These are phyloP conservation scores for Polygonum aviculare DNA, from an alignment of 148 eudicot genomes.

Conservation along the genomic window DNA sequence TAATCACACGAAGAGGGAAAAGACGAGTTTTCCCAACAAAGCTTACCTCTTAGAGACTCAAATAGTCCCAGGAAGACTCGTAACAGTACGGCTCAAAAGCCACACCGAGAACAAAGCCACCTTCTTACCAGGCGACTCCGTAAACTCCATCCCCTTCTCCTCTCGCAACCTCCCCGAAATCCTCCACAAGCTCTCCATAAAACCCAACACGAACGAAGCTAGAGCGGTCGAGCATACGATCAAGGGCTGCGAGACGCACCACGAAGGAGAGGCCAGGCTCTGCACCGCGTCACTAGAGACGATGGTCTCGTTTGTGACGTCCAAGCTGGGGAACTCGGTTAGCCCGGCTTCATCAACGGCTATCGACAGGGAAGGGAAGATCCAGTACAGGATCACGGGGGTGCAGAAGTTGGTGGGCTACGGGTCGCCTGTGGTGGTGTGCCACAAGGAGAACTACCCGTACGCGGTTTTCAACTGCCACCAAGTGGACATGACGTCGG, in stretches of 20 bases:
- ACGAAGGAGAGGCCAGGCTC: background rate
- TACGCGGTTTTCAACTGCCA: conserved; percentile 43
- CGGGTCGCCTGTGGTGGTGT: conserved; percentile 13
- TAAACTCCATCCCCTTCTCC: conserved; percentile 21
- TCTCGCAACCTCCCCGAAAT: conserved; percentile 17
- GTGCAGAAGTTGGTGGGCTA: conserved; percentile 12
- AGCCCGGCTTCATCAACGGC: conserved; percentile 13
- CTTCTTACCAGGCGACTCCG: conserved; percentile 21
- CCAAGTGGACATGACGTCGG: conserved; percentile 13
- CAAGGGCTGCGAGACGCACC: conserved; percentile 9
- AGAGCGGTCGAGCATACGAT: conserved; percentile 8
- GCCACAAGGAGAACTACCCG: conserved; percentile 31
- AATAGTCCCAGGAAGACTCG: background rate
- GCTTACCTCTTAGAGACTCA: background rate
- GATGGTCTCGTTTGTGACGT: conserved; percentile 18
- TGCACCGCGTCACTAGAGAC: conserved; percentile 26
- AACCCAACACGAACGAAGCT: conserved; percentile 14
- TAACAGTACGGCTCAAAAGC: too few relatives aligned
- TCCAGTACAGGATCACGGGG: conserved; percentile 13
- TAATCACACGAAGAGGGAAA: too few relatives aligned
- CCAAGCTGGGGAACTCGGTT: conserved; percentile 15
- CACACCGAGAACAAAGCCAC: background rate
- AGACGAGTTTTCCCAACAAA: too few relatives aligned
- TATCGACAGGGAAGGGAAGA: background rate
- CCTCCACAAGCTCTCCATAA: background rate